phyloP scores from a whole-genome alignment of 163 green algal genomes.

The Chlorella variabilis region DNA sequence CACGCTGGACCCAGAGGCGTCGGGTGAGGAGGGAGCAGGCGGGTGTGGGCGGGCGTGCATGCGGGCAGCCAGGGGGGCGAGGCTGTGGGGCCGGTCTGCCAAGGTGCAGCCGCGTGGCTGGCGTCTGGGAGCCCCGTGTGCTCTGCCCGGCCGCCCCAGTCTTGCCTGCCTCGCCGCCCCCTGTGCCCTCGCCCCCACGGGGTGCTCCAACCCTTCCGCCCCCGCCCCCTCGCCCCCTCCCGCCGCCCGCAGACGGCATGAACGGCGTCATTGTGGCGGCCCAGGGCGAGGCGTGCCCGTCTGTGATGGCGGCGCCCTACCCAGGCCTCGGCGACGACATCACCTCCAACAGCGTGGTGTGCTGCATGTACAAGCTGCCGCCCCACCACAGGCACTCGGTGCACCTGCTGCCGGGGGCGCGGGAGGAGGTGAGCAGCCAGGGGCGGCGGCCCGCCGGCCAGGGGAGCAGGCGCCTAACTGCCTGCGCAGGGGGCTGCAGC shows the following conservation, averaged over 20 bases:
- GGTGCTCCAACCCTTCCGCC: not conserved
- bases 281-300: conserved; percentile 81
- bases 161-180: not conserved
- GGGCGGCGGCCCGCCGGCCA: not conserved
- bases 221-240: not conserved
- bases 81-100: too few relatives aligned
- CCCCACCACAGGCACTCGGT: conserved; percentile 64
- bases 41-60: not conserved
- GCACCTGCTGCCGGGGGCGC: conserved; percentile 48
- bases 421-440: conserved; percentile 41
- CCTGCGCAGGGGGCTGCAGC: too few relatives aligned
- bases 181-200: not conserved
- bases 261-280: conserved; percentile 74
- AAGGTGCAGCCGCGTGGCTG: too few relatives aligned
- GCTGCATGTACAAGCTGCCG: conserved; percentile 70
- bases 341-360: conserved; percentile 74
- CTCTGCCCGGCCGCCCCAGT: not conserved
- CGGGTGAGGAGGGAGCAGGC: not conserved
- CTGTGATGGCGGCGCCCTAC: conserved; percentile 77
- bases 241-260: conserved; percentile 74
- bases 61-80: too few relatives aligned
- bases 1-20: conserved; percentile 35
- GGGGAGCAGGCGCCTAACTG: not conserved
- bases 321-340: conserved; percentile 68
- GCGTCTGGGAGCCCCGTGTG: not conserved